Base-by-base conservation (phyloP, 768 basidiomycete species). In the Trametes punicea region DNA sequence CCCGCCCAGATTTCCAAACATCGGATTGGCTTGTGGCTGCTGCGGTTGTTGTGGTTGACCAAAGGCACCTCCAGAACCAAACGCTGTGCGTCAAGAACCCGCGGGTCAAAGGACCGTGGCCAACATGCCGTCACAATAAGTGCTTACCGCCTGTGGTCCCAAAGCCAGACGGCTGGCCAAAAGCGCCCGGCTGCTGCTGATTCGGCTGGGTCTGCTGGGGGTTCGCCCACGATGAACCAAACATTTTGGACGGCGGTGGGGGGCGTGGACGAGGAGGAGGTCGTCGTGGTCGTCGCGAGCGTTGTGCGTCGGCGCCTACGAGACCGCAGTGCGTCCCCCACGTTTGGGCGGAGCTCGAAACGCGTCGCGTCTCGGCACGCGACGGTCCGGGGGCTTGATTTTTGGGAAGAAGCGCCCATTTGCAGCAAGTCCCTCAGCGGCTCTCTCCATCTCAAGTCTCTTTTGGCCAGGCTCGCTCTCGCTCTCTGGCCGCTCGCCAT, bases 131-230 rank as follows among this genome's bases (percentile, higher is more conserved):
- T 36, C 26, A 49, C 21, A 39, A 45, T 55, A 56, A 39, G 74
- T 61, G 84, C 90, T 77, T 87, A 60, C 92, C 75, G 75, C 78
- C 75, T 60, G 77, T 73, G 67, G 75, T 67, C 61, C 87, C 86
- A 74, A 89, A 89, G 52, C 77, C 74, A 67, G 72, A 73, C 20
- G 87, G 79, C 68, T 89, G 87, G 31, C 88, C 88, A 77, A 90
- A 90, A 53, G 83, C 80, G 62, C 78, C 67, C 47, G 74, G 71
- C 49, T 70, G 76, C 50, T 74, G 83, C 57, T 79, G 79, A 56
- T 83, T 83, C 67, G 83, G 83, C 62, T 83, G 84, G 56, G 82
- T 81, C 66, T 81, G 84, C 65, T 83, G 83, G 47, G 80, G 80
- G 66, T 80, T 84, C 20, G 76, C 77, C 89, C 89, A 91, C 45